A percentile compares a stretch with the other conserved stretches of the same genome.
Conservation (phyloP, 2,329 filamentous ascomycete genomes). For the Penicillium occitanis region DNA sequence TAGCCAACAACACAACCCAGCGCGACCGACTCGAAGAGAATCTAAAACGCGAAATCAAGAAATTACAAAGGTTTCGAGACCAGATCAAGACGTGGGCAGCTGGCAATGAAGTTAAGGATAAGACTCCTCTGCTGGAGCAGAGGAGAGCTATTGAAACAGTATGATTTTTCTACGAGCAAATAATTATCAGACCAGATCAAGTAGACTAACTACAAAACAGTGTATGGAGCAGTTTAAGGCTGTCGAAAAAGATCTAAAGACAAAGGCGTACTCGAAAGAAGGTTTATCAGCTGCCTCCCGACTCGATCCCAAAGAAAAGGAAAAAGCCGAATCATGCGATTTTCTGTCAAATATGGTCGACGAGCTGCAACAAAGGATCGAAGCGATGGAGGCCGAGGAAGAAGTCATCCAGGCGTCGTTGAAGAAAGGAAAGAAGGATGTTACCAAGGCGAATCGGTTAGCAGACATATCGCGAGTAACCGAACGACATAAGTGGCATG, state of each 20-base stretch:
- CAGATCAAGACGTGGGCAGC: conserved; percentile 99
- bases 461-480: conserved; percentile 79
- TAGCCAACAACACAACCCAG: conserved; percentile 87
- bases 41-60: conserved; percentile 99
- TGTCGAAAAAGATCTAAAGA: conserved; percentile 99
- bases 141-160: conserved; percentile 97
- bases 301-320: conserved; percentile 95
- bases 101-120: conserved; percentile 99
- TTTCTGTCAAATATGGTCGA: conserved; percentile 87
- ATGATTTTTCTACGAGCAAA: conserved; percentile 23
- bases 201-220: conserved; percentile 35
- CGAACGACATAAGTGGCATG: conserved; percentile 96
- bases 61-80: conserved; percentile 92
- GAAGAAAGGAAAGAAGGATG: conserved; percentile 93
- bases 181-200: conserved; percentile 6
- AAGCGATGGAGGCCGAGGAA: conserved; percentile 84
- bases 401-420: conserved; percentile 82
- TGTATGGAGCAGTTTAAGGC: conserved; percentile 99
- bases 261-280: conserved; percentile 98
- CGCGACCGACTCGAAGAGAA: conserved; percentile 98
- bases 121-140: conserved; percentile 89
- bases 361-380: conserved; percentile 90
- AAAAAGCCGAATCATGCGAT: conserved; percentile 82
- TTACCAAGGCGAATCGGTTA: conserved; percentile 79
- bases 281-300: conserved; percentile 87